Conservation (phyloP, 805 yeast genomes). For the Yarrowia yakushimensis region DNA sequence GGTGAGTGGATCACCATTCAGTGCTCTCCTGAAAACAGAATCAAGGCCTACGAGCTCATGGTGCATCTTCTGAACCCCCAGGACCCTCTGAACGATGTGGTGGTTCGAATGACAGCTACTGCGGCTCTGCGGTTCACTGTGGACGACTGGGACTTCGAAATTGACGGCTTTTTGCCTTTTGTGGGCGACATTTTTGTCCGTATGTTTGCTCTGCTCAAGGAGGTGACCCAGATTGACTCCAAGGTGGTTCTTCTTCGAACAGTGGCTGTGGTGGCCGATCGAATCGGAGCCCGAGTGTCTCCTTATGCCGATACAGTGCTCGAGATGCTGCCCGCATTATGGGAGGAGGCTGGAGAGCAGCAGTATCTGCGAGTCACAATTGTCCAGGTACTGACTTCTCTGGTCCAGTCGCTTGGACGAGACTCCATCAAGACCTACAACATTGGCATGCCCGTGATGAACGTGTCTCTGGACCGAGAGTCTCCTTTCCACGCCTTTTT, state of each 20-base stretch:
- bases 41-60: constrained; percentile 57
- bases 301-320: constrained; percentile 36
- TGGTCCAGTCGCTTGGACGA: constrained; percentile 35
- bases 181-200: constrained; percentile 50
- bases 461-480: constrained; percentile 56
- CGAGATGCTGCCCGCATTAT: constrained; percentile 61
- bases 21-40: constrained; percentile 56
- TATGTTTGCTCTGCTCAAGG: constrained; percentile 48
- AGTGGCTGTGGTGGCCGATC: constrained; percentile 51
- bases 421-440: constrained; percentile 28
- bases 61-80: constrained; percentile 46
- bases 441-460: constrained; percentile 54
- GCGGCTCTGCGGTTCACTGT: constrained; percentile 65
- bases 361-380: constrained; percentile 40
- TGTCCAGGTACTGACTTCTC: constrained; percentile 37
- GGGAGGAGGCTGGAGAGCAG: constrained; percentile 57
- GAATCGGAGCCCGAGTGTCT: constrained; percentile 34
- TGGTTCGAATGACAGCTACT: constrained; percentile 73
- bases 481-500: constrained; percentile 55
- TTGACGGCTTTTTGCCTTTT: constrained; percentile 63
- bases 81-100: constrained; percentile 59
- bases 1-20: constrained; percentile 76
- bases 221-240: constrained; percentile 63
- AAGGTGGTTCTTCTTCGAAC: constrained; percentile 71
- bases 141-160: constrained; percentile 84